A percentile compares a stretch with the other conserved stretches of the same genome.
Conservation (phyloP, 768 basidiomycete species). For the Amylocystis lapponica region DNA sequence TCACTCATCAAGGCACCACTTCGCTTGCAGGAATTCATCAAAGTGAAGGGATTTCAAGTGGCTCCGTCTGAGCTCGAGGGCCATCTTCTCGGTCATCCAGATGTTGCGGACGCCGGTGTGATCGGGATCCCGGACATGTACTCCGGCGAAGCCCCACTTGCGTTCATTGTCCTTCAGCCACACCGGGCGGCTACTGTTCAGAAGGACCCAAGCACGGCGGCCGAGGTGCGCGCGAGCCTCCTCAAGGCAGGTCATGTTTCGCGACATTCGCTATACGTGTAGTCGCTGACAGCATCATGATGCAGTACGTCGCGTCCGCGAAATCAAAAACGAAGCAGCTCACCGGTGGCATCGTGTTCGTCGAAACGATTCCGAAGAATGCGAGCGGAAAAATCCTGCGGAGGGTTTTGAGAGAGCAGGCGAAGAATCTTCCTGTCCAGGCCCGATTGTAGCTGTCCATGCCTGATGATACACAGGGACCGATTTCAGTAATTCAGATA, state of each 20-base stretch:
- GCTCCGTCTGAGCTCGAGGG: constrained; percentile 30
- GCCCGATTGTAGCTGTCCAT: too few relatives aligned
- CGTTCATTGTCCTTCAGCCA: constrained; percentile 53
- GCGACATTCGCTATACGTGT: background rate
- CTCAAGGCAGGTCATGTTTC: constrained; percentile 40
- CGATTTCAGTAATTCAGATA: too few relatives aligned
- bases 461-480: too few relatives aligned
- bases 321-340: constrained; percentile 29
- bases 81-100: constrained; percentile 29
- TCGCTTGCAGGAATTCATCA: constrained; percentile 50
- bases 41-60: constrained; percentile 61
- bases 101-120: constrained; percentile 33
- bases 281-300: background rate
- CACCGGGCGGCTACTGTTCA: constrained; percentile 31
- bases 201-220: constrained; percentile 25
- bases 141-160: constrained; percentile 66
- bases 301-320: constrained; percentile 19
- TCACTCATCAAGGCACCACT: too few relatives aligned
- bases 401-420: constrained; percentile 13
- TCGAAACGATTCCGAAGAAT: constrained; percentile 27
- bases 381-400: constrained; percentile 24
- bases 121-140: constrained; percentile 65
- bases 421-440: constrained; percentile 1
- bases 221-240: constrained; percentile 38
- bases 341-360: constrained; percentile 29